A percentile compares a stretch with the other conserved stretches of the same genome.
Conservation (phyloP, 371 early-diverging fungal genomes). For the Funneliformis caledonium region DNA sequence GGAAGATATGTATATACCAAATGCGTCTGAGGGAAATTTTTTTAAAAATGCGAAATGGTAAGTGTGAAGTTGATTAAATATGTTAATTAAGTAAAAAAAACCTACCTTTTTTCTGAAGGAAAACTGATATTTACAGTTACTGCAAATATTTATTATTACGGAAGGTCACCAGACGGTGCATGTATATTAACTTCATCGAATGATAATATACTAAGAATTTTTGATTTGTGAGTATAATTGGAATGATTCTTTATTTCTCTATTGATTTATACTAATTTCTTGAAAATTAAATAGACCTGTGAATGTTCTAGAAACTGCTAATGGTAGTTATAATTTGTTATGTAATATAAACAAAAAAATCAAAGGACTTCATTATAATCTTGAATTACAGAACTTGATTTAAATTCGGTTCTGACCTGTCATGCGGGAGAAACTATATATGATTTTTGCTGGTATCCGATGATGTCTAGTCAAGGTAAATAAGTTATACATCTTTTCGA, state of each 20-base stretch:
- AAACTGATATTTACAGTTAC: neutral
- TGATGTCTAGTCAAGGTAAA: slow-evolving; percentile 64
- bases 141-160: slow-evolving; percentile 16
- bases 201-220: slow-evolving; percentile 63
- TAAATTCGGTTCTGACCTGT: slow-evolving; percentile 51
- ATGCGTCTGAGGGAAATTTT: slow-evolving; percentile 36
- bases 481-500: neutral
- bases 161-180: slow-evolving; percentile 72
- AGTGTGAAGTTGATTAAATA: neutral
- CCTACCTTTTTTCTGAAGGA: neutral
- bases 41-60: slow-evolving; percentile 36
- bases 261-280: slow-evolving; percentile 1
- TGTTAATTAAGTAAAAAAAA: neutral
- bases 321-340: slow-evolving; percentile 38
- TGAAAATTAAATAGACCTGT: slow-evolving; percentile 38
- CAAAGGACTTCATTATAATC: neutral
- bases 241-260: neutral
- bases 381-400: slow-evolving; percentile 11
- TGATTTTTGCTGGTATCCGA: slow-evolving; percentile 73
- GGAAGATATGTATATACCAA: neutral
- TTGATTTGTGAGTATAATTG: slow-evolving; percentile 53
- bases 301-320: slow-evolving; percentile 45
- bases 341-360: neutral
- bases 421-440: slow-evolving; percentile 64
- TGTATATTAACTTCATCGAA: slow-evolving; percentile 65